Evolutionary conservation across 73 alveolate species (phyloP), one percentile per base, ranked within the genome.

Genomic region (Symbiodinium pilosum): DNA sequence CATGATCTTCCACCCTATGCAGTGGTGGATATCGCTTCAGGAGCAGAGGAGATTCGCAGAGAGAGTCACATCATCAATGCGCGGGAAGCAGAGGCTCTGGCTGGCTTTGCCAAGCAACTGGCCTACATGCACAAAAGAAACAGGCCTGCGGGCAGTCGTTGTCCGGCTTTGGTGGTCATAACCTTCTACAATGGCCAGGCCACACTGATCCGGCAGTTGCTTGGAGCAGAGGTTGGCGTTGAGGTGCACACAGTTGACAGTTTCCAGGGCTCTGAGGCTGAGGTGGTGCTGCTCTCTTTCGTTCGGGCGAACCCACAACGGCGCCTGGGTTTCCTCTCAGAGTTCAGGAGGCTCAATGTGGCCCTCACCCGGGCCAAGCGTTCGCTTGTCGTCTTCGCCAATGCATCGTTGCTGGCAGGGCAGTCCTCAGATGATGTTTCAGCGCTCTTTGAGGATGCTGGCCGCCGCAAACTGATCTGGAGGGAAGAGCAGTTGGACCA

Each of bases 301-400:
- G 98, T 93, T 18, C 98, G 98, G 26, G 98, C 98, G 83, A 93
- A 93, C n/a, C 40, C 64, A 21, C 54, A 47, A 71, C 93, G 92
- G 30, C 98, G 92, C 56, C 39, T 93, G 93, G 98, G 98, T 30
- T 93, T 93, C 68, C 84, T 93, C 51, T 39, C 84, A 21, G 98
- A 93, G 69, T 93, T 93, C 84, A 92, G 81, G 83, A 86, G 98
- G 38, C 84, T 93, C 40, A 93, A 93, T 51, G 98, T 93, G 83
- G 98, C 98, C 41, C 44, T 93, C 47, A 93, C 93, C 40, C 83
- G 98, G n/a, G 98, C 97, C 56, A 91, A 91, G 97, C 97, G 40
- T 42, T 69, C 89, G n/a, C 40, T 69, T 68, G 71, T 69, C 21
- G 81, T 42, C 43, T 73, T 73, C 34, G 85, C 85, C 85, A 73